Conservation (phyloP, 768 basidiomycete genomes). For the Tricholoma sp. region DNA sequence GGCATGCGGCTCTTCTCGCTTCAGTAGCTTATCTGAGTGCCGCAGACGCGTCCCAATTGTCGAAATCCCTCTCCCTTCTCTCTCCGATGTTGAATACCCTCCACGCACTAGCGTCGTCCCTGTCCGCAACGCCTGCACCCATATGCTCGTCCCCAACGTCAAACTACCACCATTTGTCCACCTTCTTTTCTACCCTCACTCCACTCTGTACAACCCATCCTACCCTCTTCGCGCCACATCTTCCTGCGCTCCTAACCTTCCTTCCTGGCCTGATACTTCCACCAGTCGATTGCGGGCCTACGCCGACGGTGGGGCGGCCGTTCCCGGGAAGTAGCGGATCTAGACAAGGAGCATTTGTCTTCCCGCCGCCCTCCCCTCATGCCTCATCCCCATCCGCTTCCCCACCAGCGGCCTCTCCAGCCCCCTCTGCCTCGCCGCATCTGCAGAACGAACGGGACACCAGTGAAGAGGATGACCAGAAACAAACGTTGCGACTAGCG, state of each 20-base stretch:
- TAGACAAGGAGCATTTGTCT: slow-evolving; percentile 35
- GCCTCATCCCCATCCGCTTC: background rate
- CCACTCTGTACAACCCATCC: slow-evolving; percentile 68
- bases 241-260: slow-evolving; percentile 62
- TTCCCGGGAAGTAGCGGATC: slow-evolving; percentile 30
- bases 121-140: slow-evolving; percentile 25
- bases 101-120: slow-evolving; percentile 43
- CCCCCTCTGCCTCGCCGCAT: slow-evolving; percentile 23
- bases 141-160: slow-evolving; percentile 20
- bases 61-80: slow-evolving; percentile 55
- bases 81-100: slow-evolving; percentile 74
- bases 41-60: slow-evolving; percentile 54
- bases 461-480: slow-evolving; percentile 54
- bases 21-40: slow-evolving; percentile 64
- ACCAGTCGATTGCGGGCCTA: slow-evolving; percentile 41
- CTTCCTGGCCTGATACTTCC: slow-evolving; percentile 70
- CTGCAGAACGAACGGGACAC: slow-evolving; percentile 17
- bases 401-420: background rate
- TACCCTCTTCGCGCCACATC: slow-evolving; percentile 67
- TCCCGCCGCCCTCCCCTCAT: slow-evolving; percentile 27
- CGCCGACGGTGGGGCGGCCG: slow-evolving; percentile 43
- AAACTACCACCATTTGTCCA: slow-evolving; percentile 47
- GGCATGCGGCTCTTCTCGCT: slow-evolving; percentile 66
- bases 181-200: slow-evolving; percentile 63
- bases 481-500: slow-evolving; percentile 61